Evolutionary conservation across 306 rosid genomes (phyloP).

Genomic region (Alnus glutinosa): DNA sequence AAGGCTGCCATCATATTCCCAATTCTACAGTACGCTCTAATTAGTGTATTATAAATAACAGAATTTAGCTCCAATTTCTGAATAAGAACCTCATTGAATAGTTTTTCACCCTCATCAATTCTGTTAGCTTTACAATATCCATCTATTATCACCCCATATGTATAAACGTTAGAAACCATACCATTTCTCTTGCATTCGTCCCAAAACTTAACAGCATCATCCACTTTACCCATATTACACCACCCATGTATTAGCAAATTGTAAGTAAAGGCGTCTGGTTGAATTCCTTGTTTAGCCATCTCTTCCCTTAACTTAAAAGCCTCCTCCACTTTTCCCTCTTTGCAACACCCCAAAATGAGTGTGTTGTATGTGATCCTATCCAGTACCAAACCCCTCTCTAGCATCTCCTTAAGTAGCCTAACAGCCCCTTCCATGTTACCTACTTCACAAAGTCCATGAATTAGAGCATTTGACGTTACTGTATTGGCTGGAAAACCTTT

Average conservation of each 20-base stretch:
- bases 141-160: slow-evolving; percentile 62
- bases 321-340: slow-evolving; percentile 45
- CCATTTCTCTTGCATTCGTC: slow-evolving; percentile 51
- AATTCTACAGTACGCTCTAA: slow-evolving; percentile 47
- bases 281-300: slow-evolving; percentile 52
- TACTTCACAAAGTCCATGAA: slow-evolving; percentile 60
- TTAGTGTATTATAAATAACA: slow-evolving; percentile 63
- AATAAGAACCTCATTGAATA: slow-evolving; percentile 48
- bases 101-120: slow-evolving; percentile 52
- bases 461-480: slow-evolving; percentile 63
- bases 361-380: slow-evolving; percentile 70
- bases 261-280: slow-evolving; percentile 61
- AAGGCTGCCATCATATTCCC: slow-evolving; percentile 56
- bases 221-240: slow-evolving; percentile 56
- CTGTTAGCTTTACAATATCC: slow-evolving; percentile 60
- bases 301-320: slow-evolving; percentile 59
- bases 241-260: slow-evolving; percentile 61
- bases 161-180: slow-evolving; percentile 54
- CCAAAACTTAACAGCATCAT: slow-evolving; percentile 51
- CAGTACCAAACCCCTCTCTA: slow-evolving; percentile 49
- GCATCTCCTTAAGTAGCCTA: slow-evolving; percentile 43
- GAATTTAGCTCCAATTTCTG: slow-evolving; percentile 55
- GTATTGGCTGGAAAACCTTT: slow-evolving; percentile 58
- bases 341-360: slow-evolving; percentile 66
- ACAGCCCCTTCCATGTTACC: slow-evolving; percentile 52